Evolutionary conservation across 2,329 filamentous ascomycete species (phyloP), one percentile per base, ranked within the genome.

Genomic region (Fusarium poae): DNA sequence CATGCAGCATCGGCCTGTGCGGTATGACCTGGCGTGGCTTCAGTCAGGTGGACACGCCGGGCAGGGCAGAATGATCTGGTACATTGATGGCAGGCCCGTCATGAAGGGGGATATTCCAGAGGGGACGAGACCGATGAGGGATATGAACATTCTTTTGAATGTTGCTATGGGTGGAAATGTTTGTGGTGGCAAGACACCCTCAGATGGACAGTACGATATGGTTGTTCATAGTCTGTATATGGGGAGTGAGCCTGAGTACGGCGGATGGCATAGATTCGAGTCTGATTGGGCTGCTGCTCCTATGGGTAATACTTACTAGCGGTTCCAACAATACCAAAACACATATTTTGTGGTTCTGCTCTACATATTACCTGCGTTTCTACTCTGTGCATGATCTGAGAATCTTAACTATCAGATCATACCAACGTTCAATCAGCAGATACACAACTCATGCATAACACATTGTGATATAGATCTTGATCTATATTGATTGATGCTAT

Each of bases 111-210:
- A 75, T 4, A 84, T 87, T 25, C 87, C 87, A 0, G 68, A 73
- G 3, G 85, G 86, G 0, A 88, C 84, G 4, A 78, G 87, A 15
- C 80, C 83, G 8, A 81, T 89, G 76, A 82, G 84, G 57, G 86
- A 89, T 27, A 88, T 83, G 77, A 82, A 82, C 20, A 77, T 89
- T 11, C 76, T 89, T 62, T 80, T 89, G 20, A 89, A 89, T 60
- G 80, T 89, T n/a, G 87, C 87, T 2, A 88, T 89, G 84, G 87
- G 87, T 0, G 87, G 87, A 0, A 88, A 85, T 61, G 86, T 89
- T 7, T 88, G 86, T 67, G 76, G 81, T 18, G 86, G 85, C 0
- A 82, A 81, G 71, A 76, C 80, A 16, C 87, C 87, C 1, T 75
- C 70, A 1, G 82, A 88, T 66, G 87, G 87, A 0, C 75, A 78